Evolutionary conservation across 2,329 filamentous ascomycete genomes (phyloP), one percentile per base, ranked within the genome.

Genomic region (Esteya vermicola): DNA sequence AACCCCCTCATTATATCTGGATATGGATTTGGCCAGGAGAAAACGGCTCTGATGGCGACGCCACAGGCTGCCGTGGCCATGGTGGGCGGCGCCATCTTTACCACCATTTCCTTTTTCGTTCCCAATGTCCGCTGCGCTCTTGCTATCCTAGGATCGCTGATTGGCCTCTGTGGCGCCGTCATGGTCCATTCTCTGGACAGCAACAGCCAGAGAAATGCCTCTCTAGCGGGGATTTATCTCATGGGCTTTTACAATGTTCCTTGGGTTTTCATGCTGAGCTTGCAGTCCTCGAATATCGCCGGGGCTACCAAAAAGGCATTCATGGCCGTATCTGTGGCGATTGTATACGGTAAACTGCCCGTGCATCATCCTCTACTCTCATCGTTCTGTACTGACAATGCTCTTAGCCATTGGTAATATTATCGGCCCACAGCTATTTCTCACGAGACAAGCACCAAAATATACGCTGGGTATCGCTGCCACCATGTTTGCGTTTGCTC

Each of bases 241-340:
- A 36, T 36, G 33, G 33, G 33, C 4, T 36, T 36, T 16, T 36
- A 36, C 33, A 36, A 36, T n/a, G 33, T 36, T 7, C 26, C 33
- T 9, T 36, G 33, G 33, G 20, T 36, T 16, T 26, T 36, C 21
- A 22, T 22, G 21, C 14, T 36, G 33, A 26, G 21, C n/a, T 22
- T 36, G 10, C 21, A 26, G 6, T 26, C 33, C n/a, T 19, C 33
- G 14, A 36, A 36, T 22, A 36, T 26, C 16, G 33, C 33, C 23
- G 33, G 33, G 21, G 33, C 33, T 16, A 36, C 33, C 3, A 36
- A 36, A 22, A 19, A 22, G 8, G n/a, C 33, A 4, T 36, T 36
- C 26, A 22, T 22, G 3, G 9, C 33, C 9, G 18, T 22, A 4
- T 25, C 33, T 22, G 26, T 36, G 33, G 25, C 33, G 10, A n/a